Base-by-base conservation (phyloP, 73 alveolate species). In the Diophrys sp. region DNA sequence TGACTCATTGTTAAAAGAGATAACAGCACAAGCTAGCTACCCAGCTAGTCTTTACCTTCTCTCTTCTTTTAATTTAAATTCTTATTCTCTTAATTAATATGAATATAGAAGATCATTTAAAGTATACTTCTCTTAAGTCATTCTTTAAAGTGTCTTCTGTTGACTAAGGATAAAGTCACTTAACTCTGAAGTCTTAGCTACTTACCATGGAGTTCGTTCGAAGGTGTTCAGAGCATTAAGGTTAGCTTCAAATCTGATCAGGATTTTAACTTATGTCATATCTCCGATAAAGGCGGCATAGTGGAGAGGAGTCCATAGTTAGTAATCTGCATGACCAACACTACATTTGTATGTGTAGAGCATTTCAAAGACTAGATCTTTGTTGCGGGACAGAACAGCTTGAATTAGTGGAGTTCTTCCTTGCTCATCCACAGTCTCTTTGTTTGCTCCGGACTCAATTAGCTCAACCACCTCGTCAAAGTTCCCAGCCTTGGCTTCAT, bases 231-330 rank as follows among this genome's bases (percentile, higher is more conserved):
- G 25, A 1, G 53, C 31, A 30, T 79, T 75, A 1, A 32, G 31
- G 29, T 18, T 5, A 1, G 88, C 88, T 1, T 66, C 81, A 24
- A 68, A 24, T 18, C 31, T 8, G 14, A 79, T n/a, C 33, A 79
- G 29, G 11, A 79, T 14, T 44, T 27, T 72, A 1, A 75, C 14
- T 29, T 44, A 14, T 1, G 33, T 34, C 1, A 32, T 8, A 8
- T 70, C 53, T 1, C 75, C 75, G 24, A 71, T 24, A 54, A 18
- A 71, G 2, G 81, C 81, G 23, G 88, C 81, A 71, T 69, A 70
- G 54, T 79, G 88, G 2, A 79, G 32, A 34, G 88, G 88, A 5
- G 88, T 79, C 88, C 88, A 79, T 26, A 74, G 76, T 27, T 79
- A 54, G 27, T 31, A 71, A 53, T 79, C 88, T 11, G 62, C 62